These are phyloP conservation scores for Cladochytrium replicatum DNA, from an alignment of 192 early-diverging fungal genomes.

Conservation along the genomic window DNA sequence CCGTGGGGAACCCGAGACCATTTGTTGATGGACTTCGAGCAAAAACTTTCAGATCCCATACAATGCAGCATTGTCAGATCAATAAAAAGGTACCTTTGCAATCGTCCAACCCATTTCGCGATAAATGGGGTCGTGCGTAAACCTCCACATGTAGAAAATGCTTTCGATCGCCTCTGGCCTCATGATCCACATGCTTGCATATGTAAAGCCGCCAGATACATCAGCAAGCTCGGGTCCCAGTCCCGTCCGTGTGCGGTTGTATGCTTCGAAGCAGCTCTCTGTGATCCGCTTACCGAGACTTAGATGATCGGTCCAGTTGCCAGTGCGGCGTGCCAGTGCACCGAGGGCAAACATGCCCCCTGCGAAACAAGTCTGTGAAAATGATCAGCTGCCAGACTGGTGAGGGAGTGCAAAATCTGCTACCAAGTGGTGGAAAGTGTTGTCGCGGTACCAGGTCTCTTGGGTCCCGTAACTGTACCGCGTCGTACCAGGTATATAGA, in stretches of 20 bases:
- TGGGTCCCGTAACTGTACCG: neutral
- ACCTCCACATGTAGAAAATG: slow-evolving; percentile 18
- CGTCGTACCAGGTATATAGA: neutral
- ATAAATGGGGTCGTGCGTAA: slow-evolving; percentile 37
- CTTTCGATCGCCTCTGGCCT: neutral
- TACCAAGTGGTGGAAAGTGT: neutral
- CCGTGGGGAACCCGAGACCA: neutral
- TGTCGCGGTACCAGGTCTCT: neutral
- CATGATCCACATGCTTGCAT: neutral
- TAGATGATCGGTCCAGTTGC: slow-evolving; percentile 3
- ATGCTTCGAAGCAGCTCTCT: slow-evolving; percentile 10
- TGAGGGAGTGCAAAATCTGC: neutral
- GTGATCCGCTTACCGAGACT: slow-evolving; percentile 3
- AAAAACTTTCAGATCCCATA: too few relatives aligned
- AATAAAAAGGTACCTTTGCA: neutral
- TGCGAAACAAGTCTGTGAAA: slow-evolving; percentile 10
- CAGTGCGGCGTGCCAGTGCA: slow-evolving; percentile 1
- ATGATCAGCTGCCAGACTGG: too few relatives aligned
- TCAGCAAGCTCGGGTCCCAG: slow-evolving; percentile 8
- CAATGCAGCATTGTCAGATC: neutral
- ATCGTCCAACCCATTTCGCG: slow-evolving; percentile 35
- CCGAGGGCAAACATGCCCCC: slow-evolving; percentile 22
- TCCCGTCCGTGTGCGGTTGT: slow-evolving; percentile 6
- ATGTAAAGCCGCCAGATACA: neutral
- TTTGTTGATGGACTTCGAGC: neutral